phyloP scores from a whole-genome alignment of 345 rosid genomes.

The Isatis tinctoria region DNA sequence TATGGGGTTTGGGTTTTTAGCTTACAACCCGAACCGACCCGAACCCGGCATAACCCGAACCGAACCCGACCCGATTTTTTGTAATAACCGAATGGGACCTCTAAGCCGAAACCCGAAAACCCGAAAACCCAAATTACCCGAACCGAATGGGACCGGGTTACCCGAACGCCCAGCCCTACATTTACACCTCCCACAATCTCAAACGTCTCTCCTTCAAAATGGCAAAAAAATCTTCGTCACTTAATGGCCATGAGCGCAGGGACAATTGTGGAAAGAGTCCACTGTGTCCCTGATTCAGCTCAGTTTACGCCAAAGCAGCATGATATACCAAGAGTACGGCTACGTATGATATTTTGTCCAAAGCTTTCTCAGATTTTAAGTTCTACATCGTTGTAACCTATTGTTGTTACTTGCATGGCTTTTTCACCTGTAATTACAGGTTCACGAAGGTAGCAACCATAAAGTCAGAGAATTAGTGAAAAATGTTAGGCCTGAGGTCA shows the following conservation, averaged over 20 bases:
- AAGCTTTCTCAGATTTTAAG: constrained; percentile 1
- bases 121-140: no score
- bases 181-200: no score
- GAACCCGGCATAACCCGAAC: no score
- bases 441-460: constrained; percentile 95
- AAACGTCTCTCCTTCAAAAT: no score
- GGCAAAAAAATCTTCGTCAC: no score
- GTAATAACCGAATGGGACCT: no score
- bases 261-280: constrained; percentile 67
- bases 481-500: constrained; percentile 91
- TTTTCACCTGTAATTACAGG: constrained; percentile 38
- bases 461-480: constrained; percentile 95
- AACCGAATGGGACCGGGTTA: no score
- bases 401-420: neutral
- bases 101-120: no score
- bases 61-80: no score
- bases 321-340: constrained; percentile 58
- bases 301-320: constrained; percentile 79
- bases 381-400: neutral
- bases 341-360: constrained; percentile 63
- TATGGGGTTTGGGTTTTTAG: no score
- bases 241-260: constrained; percentile 69
- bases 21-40: no score
- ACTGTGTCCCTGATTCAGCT: constrained; percentile 81
- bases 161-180: no score